phyloP scores from a whole-genome alignment of 805 yeast genomes.

The Ogataea naganishii region DNA sequence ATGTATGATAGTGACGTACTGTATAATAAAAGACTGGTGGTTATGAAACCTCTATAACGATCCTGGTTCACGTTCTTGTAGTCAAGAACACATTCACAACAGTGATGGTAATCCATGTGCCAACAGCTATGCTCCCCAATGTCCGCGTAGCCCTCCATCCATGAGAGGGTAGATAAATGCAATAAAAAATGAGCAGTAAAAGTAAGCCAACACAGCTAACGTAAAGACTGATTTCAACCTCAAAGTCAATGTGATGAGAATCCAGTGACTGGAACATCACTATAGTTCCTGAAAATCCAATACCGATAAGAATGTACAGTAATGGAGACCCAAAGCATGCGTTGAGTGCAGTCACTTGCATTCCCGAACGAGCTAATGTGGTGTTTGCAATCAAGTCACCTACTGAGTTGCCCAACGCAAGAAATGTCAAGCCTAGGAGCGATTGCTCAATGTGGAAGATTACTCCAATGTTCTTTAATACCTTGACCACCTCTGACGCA shows the following conservation, averaged over 20 bases:
- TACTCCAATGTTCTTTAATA: constrained; percentile 35
- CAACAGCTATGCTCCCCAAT: constrained; percentile 27
- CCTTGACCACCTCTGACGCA: constrained; percentile 19
- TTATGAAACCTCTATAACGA: too few relatives aligned
- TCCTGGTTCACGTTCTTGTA: constrained; percentile 2
- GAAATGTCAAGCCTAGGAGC: constrained; percentile 36
- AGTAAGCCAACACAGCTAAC: constrained; percentile 32
- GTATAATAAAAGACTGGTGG: too few relatives aligned
- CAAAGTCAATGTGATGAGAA: constrained; percentile 20
- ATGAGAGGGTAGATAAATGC: constrained; percentile 33
- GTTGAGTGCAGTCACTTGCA: constrained; percentile 37
- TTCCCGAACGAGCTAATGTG: constrained; percentile 28
- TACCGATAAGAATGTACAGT: constrained; percentile 37
- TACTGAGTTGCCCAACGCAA: constrained; percentile 41
- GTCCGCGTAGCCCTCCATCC: constrained; percentile 34
- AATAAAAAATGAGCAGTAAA: constrained; percentile 28
- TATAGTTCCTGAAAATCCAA: constrained; percentile 37
- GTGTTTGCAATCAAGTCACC: constrained; percentile 45
- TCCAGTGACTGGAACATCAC: constrained; percentile 10
- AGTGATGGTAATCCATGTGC: constrained; percentile 22
- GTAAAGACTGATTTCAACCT: constrained; percentile 28
- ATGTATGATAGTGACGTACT: too few relatives aligned
- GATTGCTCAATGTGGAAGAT: constrained; percentile 37
- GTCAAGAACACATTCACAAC: constrained; percentile 8
- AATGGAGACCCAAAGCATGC: constrained; percentile 50